These are phyloP conservation scores for Garcia nutans DNA, from an alignment of 345 rosid genomes.

Conservation along the genomic window DNA sequence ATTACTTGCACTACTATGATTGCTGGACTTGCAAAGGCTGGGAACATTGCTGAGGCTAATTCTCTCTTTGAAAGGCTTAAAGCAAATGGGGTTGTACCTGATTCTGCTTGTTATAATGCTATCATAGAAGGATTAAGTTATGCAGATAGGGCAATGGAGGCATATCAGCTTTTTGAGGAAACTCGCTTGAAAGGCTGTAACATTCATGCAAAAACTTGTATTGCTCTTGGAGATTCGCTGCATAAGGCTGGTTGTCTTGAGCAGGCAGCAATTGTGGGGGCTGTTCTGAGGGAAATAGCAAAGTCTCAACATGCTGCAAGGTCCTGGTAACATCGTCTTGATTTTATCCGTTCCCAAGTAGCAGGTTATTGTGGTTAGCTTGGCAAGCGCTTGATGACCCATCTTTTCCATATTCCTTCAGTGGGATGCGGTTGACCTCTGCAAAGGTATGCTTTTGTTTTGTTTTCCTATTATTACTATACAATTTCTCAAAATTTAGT, in stretches of 20 bases:
- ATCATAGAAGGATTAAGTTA: slow-evolving; percentile 81
- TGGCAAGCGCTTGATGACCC: slow-evolving; percentile 15
- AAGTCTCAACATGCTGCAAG: slow-evolving; percentile 85
- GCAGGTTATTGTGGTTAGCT: not conserved
- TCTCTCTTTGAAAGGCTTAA: slow-evolving; percentile 69
- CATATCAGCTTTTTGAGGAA: slow-evolving; percentile 79
- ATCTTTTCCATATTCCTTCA: slow-evolving; percentile 2
- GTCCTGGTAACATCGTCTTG: slow-evolving; percentile 52
- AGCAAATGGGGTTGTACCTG: slow-evolving; percentile 63
- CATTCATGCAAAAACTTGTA: slow-evolving; percentile 73
- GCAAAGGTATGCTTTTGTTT: slow-evolving; percentile 16
- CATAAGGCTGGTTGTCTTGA: slow-evolving; percentile 86
- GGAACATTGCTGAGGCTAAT: slow-evolving; percentile 71
- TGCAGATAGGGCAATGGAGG: slow-evolving; percentile 71
- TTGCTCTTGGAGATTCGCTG: slow-evolving; percentile 78
- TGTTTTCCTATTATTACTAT: not conserved
- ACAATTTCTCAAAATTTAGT: not conserved
- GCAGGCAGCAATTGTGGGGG: slow-evolving; percentile 93
- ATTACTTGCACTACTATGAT: slow-evolving; percentile 83
- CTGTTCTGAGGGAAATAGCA: slow-evolving; percentile 81
- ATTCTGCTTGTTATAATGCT: slow-evolving; percentile 74
- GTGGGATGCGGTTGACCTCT: not conserved
- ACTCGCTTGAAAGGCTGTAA: slow-evolving; percentile 61
- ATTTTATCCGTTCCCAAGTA: not conserved
- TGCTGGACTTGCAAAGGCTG: slow-evolving; percentile 84